A percentile compares a stretch with the other conserved stretches of the same genome.
phyloP scores from a whole-genome alignment of 2,329 filamentous ascomycete genomes.

The Lasiodiplodia sp. region DNA sequence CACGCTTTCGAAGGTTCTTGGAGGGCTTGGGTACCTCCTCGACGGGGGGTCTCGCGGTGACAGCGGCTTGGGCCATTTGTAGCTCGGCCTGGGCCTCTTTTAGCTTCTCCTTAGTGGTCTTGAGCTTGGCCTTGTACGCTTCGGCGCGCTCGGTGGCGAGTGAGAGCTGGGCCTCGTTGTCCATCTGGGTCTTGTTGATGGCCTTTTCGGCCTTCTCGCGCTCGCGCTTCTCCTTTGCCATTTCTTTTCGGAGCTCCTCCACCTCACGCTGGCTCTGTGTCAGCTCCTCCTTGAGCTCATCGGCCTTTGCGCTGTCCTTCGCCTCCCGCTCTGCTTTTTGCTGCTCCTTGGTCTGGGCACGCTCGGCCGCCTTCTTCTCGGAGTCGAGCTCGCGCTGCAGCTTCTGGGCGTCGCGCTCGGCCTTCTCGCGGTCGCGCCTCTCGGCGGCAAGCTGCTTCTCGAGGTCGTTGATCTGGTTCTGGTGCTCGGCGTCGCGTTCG shows the following conservation, averaged over 20 bases:
- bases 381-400: slow-evolving; percentile 42
- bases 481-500: slow-evolving; percentile 57
- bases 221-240: slow-evolving; percentile 53
- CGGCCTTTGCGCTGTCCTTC: slow-evolving; percentile 33
- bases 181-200: slow-evolving; percentile 63
- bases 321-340: slow-evolving; percentile 34
- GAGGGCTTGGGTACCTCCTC: slow-evolving; percentile 38
- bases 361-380: slow-evolving; percentile 41
- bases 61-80: slow-evolving; percentile 51
- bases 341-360: slow-evolving; percentile 43
- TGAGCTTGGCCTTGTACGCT: slow-evolving; percentile 73
- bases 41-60: slow-evolving; percentile 40
- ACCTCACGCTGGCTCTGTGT: slow-evolving; percentile 35
- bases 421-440: slow-evolving; percentile 54
- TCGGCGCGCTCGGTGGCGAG: slow-evolving; percentile 75
- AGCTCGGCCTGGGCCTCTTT: slow-evolving; percentile 67
- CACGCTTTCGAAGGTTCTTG: slow-evolving; percentile 53
- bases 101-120: slow-evolving; percentile 73
- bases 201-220: slow-evolving; percentile 61
- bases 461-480: slow-evolving; percentile 52
- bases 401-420: slow-evolving; percentile 46
- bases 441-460: slow-evolving; percentile 56
- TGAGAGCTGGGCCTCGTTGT: slow-evolving; percentile 68
- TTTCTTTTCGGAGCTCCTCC: slow-evolving; percentile 36
- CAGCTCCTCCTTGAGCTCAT: slow-evolving; percentile 32